Evolutionary conservation across 2,329 filamentous ascomycete species (phyloP).

Genomic region (Pseudogymnoascus sp.): DNA sequence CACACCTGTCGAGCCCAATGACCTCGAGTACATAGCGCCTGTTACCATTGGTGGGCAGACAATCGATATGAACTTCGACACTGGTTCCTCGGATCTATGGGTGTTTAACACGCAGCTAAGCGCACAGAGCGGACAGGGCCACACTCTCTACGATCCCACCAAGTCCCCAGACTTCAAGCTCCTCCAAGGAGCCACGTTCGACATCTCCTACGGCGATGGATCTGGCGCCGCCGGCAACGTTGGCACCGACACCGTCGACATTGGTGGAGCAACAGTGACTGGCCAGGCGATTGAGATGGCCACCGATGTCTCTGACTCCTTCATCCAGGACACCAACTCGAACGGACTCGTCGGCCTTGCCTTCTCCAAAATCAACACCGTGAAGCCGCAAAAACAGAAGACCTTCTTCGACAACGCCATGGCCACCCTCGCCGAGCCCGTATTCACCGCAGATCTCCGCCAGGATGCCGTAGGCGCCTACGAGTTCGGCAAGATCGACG

Average conservation of each 20-base stretch:
- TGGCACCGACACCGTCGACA: slow-evolving; percentile 30
- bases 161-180: slow-evolving; percentile 27
- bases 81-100: slow-evolving; percentile 32
- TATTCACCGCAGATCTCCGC: slow-evolving; percentile 52
- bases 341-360: slow-evolving; percentile 61
- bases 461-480: slow-evolving; percentile 41
- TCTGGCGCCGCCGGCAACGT: slow-evolving; percentile 31
- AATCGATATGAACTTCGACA: slow-evolving; percentile 30
- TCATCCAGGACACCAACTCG: slow-evolving; percentile 30
- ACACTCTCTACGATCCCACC: slow-evolving; percentile 26
- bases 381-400: slow-evolving; percentile 29
- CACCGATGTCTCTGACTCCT: slow-evolving; percentile 28
- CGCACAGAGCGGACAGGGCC: slow-evolving; percentile 24
- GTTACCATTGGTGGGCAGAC: slow-evolving; percentile 28
- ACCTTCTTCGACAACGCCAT: slow-evolving; percentile 31
- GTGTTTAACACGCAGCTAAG: slow-evolving; percentile 30
- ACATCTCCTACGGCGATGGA: slow-evolving; percentile 34
- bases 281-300: slow-evolving; percentile 30
- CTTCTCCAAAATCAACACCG: slow-evolving; percentile 30
- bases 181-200: slow-evolving; percentile 27
- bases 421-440: slow-evolving; percentile 38
- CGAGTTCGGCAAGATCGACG: slow-evolving; percentile 51
- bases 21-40: slow-evolving; percentile 25
- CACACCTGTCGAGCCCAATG: slow-evolving; percentile 45
- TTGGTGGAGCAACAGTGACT: slow-evolving; percentile 29